Evolutionary conservation across 805 yeast species (phyloP).

Genomic region (Monosporozyma aquatica): DNA sequence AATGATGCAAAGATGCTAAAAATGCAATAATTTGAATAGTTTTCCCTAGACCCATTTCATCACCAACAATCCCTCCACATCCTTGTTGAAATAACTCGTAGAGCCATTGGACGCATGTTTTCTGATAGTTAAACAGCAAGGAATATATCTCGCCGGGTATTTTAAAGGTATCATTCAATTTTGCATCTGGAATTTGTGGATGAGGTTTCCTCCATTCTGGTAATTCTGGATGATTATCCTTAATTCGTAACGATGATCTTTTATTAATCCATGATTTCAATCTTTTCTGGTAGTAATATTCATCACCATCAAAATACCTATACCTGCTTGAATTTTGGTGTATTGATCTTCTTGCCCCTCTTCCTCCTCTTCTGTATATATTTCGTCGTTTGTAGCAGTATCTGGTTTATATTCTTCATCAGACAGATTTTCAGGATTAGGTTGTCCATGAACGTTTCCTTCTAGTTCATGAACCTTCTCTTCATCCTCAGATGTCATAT

Average conservation of each 20-base stretch:
- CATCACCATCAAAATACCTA: slow-evolving; percentile 72
- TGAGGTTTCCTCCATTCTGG: slow-evolving; percentile 71
- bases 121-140: slow-evolving; percentile 82
- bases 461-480: slow-evolving; percentile 19
- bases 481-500: slow-evolving; percentile 11
- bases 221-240: slow-evolving; percentile 13
- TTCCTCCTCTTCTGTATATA: slow-evolving; percentile 9
- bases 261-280: slow-evolving; percentile 49
- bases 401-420: slow-evolving; percentile 19
- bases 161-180: slow-evolving; percentile 55
- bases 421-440: neutral
- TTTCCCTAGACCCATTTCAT: slow-evolving; percentile 97
- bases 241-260: slow-evolving; percentile 37
- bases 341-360: slow-evolving; percentile 10
- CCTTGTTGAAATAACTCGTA: slow-evolving; percentile 86
- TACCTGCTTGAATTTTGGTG: slow-evolving; percentile 22
- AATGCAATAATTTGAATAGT: slow-evolving; percentile 90
- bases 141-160: slow-evolving; percentile 90
- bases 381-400: too few species aligned
- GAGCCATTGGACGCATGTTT: slow-evolving; percentile 95
- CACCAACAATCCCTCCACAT: slow-evolving; percentile 93
- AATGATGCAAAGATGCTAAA: slow-evolving; percentile 82
- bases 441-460: too few species aligned
- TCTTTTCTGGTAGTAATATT: slow-evolving; percentile 49
- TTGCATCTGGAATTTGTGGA: slow-evolving; percentile 68